Evolutionary conservation across 768 basidiomycete genomes (phyloP).

Genomic region (Termitomyces sp.): DNA sequence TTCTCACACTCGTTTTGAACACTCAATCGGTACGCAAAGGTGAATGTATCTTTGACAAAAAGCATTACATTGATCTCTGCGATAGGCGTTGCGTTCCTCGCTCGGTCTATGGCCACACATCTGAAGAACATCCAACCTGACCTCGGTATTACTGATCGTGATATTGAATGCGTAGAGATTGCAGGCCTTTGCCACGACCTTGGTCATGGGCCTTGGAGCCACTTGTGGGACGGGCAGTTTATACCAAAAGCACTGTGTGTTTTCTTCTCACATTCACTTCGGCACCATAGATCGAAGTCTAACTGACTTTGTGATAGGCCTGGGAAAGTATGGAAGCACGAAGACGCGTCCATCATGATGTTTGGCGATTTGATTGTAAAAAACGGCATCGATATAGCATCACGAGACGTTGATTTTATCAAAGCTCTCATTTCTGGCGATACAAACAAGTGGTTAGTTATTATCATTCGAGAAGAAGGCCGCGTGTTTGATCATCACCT

Average conservation of each 20-base stretch:
- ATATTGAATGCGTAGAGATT: slow-evolving; percentile 71
- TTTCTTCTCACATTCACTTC: neutral
- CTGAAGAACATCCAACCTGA: slow-evolving; percentile 53
- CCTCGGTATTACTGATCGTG: slow-evolving; percentile 62
- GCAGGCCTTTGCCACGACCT: slow-evolving; percentile 84
- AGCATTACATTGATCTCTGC: neutral
- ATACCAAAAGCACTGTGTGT: slow-evolving; percentile 34
- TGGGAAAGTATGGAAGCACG: slow-evolving; percentile 59
- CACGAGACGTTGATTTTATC: slow-evolving; percentile 52
- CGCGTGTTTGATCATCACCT: neutral
- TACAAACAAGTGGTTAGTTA: slow-evolving; percentile 21
- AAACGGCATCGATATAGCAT: slow-evolving; percentile 43
- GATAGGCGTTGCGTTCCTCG: slow-evolving; percentile 70
- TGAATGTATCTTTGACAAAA: neutral
- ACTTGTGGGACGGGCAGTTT: slow-evolving; percentile 75
- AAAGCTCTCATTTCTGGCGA: slow-evolving; percentile 79
- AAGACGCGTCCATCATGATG: slow-evolving; percentile 80
- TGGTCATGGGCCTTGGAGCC: slow-evolving; percentile 83
- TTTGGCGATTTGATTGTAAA: slow-evolving; percentile 59
- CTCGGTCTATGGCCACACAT: slow-evolving; percentile 54
- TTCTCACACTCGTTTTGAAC: slow-evolving; percentile 79
- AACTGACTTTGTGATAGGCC: slow-evolving; percentile 28
- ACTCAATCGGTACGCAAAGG: slow-evolving; percentile 57
- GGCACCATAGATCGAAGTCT: neutral
- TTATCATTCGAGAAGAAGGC: too few relatives aligned